Percentiles rank a stretch among this genome's conserved stretches.
These are phyloP conservation scores for cucumber (Cucumis sativus) DNA, from an alignment of 306 rosid genomes.

Conservation along the genomic window Cucumber_9930_V3 NC_026656.2:3551501-3552000, in stretches of 20 bases:
- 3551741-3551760: neutral
- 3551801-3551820: neutral
- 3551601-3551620: neutral
- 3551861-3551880: too few relatives aligned
- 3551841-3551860: too few relatives aligned
- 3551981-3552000: too few relatives aligned
- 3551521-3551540: neutral
- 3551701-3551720: neutral
- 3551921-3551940: too few relatives aligned
- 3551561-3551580: neutral
- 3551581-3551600: neutral
- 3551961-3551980: too few relatives aligned
- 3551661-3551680: neutral
- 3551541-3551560: neutral
- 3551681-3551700: neutral
- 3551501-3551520: slow-evolving; percentile 23
- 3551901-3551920: too few relatives aligned
- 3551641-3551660: neutral
- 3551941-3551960: too few relatives aligned
- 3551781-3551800: neutral
- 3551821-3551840: neutral
- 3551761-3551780: neutral
- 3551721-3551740: neutral
- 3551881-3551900: too few relatives aligned
- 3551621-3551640: neutral